phyloP scores from a whole-genome alignment of 305 asterid genomes.

The Plantago lanceolata region DNA sequence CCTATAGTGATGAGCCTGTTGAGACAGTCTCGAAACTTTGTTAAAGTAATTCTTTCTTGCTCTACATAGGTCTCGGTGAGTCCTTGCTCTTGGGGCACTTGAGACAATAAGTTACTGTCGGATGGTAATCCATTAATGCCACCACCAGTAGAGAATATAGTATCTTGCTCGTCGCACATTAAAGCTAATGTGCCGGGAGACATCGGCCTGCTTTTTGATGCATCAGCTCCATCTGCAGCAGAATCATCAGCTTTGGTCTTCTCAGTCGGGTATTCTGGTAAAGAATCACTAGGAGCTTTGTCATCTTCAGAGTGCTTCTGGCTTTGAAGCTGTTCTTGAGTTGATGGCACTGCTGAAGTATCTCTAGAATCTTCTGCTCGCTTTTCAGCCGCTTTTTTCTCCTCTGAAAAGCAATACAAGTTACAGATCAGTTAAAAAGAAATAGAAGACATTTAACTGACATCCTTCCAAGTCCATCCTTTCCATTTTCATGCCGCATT shows the following conservation, averaged over 20 bases:
- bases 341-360: conserved; percentile 40
- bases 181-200: conserved; percentile 95
- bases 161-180: conserved; percentile 87
- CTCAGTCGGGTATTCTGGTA: conserved; percentile 39
- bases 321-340: conserved; percentile 44
- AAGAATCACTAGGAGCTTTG: conserved; percentile 33
- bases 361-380: conserved; percentile 44
- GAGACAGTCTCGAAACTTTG: conserved; percentile 91
- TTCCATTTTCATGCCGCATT: neutral
- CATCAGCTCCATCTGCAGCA: conserved; percentile 57
- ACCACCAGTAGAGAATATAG: conserved; percentile 55
- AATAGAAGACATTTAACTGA: neutral
- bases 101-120: conserved; percentile 41
- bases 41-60: conserved; percentile 85
- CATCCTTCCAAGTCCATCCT: neutral
- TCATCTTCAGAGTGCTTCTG: conserved; percentile 37
- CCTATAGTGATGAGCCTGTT: conserved; percentile 80
- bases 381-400: conserved; percentile 42
- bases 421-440: conserved; percentile 17
- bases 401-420: conserved; percentile 42
- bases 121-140: conserved; percentile 46
- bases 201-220: conserved; percentile 69
- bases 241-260: conserved; percentile 46
- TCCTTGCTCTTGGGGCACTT: conserved; percentile 52
- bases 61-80: conserved; percentile 58